Evolutionary conservation across 2,329 filamentous ascomycete species (phyloP).

Genomic region (Boeremia exigua): DNA sequence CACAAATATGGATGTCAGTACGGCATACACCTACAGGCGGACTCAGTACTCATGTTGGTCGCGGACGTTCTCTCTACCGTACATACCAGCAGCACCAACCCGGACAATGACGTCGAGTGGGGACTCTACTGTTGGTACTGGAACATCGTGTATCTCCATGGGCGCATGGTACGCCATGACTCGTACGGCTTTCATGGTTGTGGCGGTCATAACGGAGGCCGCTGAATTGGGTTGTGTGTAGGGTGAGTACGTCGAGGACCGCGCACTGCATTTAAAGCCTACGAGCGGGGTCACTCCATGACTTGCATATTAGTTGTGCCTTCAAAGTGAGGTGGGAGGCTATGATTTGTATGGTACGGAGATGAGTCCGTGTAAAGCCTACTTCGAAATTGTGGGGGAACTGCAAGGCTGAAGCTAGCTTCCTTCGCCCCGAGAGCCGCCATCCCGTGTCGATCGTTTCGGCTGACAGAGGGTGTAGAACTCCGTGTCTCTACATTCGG

Average conservation of each 20-base stretch:
- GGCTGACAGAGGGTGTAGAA: too few species aligned
- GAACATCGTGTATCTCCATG: conserved; percentile 7
- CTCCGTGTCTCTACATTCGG: too few species aligned
- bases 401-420: neutral
- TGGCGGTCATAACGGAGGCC: neutral
- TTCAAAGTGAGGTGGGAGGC: neutral
- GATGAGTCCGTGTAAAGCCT: conserved; percentile 2
- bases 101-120: conserved; percentile 2
- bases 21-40: neutral
- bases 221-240: neutral
- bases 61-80: neutral
- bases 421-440: neutral
- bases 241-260: neutral
- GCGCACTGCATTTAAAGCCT: neutral
- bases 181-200: conserved; percentile 8
- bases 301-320: too few species aligned
- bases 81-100: conserved; percentile 1
- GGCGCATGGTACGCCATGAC: conserved; percentile 5
- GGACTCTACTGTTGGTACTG: neutral
- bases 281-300: neutral
- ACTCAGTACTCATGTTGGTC: neutral
- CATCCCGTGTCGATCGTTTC: too few species aligned
- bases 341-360: conserved; percentile 1
- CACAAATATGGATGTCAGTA: conserved; percentile 9
- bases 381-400: conserved; percentile 8